Conservation (phyloP, 2,329 filamentous ascomycete genomes). For the Diaporthe capsici region DNA sequence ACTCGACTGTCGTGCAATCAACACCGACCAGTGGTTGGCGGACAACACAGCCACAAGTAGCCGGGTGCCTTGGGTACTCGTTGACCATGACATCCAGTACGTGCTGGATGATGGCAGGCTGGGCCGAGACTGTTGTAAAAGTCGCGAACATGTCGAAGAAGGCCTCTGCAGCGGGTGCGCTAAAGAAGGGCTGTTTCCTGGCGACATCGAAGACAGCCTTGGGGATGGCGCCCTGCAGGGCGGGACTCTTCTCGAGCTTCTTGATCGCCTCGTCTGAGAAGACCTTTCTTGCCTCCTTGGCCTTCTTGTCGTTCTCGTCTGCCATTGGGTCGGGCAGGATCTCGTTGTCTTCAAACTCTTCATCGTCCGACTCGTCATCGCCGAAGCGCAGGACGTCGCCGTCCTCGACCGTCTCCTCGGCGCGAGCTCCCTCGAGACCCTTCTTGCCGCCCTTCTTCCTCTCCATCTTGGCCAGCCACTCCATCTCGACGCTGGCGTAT, state of each 20-base stretch:
- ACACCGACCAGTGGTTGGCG: conserved; percentile 79
- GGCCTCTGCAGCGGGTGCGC: conserved; percentile 74
- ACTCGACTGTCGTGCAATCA: conserved; percentile 74
- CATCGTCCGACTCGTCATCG: conserved; percentile 64
- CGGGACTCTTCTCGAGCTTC: conserved; percentile 80
- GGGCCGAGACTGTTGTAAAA: conserved; percentile 77
- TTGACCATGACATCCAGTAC: conserved; percentile 76
- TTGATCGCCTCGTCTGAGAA: conserved; percentile 61
- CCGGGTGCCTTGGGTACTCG: conserved; percentile 70
- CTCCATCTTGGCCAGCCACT: conserved; percentile 88
- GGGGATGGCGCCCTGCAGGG: conserved; percentile 92
- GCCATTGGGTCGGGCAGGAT: conserved; percentile 61
- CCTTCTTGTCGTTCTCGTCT: conserved; percentile 48
- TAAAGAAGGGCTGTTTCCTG: conserved; percentile 81
- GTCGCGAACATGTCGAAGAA: conserved; percentile 86
- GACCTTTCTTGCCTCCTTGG: conserved; percentile 56
- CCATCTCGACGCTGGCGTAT: conserved; percentile 92
- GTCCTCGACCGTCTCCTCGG: conserved; percentile 55
- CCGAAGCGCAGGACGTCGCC: conserved; percentile 63
- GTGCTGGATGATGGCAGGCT: conserved; percentile 78
- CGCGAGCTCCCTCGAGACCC: conserved; percentile 49
- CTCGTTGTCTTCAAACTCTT: conserved; percentile 56
- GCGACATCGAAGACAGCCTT: conserved; percentile 92
- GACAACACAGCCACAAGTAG: conserved; percentile 79
- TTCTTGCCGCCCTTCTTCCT: conserved; percentile 72